Base-by-base conservation (phyloP, 2,329 filamentous ascomycete genomes). In the Exophiala aquamarina region DNA sequence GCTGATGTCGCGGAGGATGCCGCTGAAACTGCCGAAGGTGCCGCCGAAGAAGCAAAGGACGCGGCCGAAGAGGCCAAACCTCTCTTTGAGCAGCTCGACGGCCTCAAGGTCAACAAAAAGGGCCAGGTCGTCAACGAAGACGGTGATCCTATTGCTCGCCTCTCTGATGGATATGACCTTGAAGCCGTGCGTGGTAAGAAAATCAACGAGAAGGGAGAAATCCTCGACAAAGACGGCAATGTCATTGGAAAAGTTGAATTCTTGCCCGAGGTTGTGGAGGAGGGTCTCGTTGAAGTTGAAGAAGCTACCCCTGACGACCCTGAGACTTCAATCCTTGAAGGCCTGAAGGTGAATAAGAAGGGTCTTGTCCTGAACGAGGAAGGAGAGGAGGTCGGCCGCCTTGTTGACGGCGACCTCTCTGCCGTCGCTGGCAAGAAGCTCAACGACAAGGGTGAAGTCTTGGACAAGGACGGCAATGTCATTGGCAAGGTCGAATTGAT, bases 91-190 rank as follows among this genome's bases (percentile, higher is more conserved):
- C 61, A 63, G 34, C 55, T 64, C 19, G 57, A 60, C 51, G 73
- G 76, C 43, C 64, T 77, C 28, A 79, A 79, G 66, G 75, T 79
- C 67, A 79, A 79, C 66, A 79, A 79, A 71, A 78, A 78, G 66
- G 76, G 76, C 36, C 54, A 66, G 52, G 61, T 66, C 13, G 36
- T 63, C 49, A 62, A 66, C 32, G 63, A 63, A 39, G 60, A 65
- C 23, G 76, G 76, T 18, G 76, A 79, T 49, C 64, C 69, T 5
- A 75, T 79, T 55, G 76, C 75, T 23, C 73, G 77, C 57, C 72
- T 79, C 33, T 62, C 66, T 32, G 75, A 78, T 55, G 61, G 61
- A 26, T 61, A 57, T 14, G 57, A 61, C 19, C 48, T 59, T n/a
- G 57, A 59, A 2, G 60, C 61, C 28, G 59, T 65, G 4, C 56